phyloP scores from a whole-genome alignment of 2,329 filamentous ascomycete genomes.

The Trichoderma endophyticum region DNA sequence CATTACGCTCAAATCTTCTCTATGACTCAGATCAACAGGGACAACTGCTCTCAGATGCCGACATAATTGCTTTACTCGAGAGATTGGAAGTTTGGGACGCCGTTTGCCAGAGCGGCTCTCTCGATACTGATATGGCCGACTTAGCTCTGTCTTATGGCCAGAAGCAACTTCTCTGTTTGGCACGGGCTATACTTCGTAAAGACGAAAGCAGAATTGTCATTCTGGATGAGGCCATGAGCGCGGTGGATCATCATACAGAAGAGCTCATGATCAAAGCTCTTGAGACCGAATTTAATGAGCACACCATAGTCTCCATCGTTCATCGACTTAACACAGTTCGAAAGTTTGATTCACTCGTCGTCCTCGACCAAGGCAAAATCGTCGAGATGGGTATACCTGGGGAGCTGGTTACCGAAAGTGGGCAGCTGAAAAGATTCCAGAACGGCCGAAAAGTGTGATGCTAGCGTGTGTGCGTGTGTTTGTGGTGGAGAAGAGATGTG shows the following conservation, averaged over 20 bases:
- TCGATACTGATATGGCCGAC: slow-evolving; percentile 21
- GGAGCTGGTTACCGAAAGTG: not conserved
- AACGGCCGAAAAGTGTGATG: not conserved
- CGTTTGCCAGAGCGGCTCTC: slow-evolving; percentile 16
- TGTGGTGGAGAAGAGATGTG: not conserved
- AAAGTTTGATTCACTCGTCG: slow-evolving; percentile 6
- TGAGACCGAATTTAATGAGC: slow-evolving; percentile 23
- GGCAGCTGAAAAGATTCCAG: not conserved
- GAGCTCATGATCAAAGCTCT: slow-evolving; percentile 21
- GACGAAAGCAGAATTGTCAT: slow-evolving; percentile 31
- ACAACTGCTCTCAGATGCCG: slow-evolving; percentile 32
- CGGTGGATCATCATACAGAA: not conserved
- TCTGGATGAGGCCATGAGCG: slow-evolving; percentile 38
- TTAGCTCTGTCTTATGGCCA: slow-evolving; percentile 24
- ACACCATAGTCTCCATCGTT: slow-evolving; percentile 28
- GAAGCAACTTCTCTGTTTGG: slow-evolving; percentile 25
- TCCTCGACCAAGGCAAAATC: not conserved
- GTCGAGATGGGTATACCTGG: not conserved
- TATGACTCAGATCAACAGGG: slow-evolving; percentile 27
- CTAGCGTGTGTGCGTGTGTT: not conserved
- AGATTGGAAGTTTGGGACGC: slow-evolving; percentile 21
- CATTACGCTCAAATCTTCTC: slow-evolving; percentile 31
- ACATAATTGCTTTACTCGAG: not conserved
- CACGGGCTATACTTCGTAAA: slow-evolving; percentile 28
- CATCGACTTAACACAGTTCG: slow-evolving; percentile 25